Evolutionary conservation across 2,329 filamentous ascomycete species (phyloP).

Genomic region (Fusarium papillatum): DNA sequence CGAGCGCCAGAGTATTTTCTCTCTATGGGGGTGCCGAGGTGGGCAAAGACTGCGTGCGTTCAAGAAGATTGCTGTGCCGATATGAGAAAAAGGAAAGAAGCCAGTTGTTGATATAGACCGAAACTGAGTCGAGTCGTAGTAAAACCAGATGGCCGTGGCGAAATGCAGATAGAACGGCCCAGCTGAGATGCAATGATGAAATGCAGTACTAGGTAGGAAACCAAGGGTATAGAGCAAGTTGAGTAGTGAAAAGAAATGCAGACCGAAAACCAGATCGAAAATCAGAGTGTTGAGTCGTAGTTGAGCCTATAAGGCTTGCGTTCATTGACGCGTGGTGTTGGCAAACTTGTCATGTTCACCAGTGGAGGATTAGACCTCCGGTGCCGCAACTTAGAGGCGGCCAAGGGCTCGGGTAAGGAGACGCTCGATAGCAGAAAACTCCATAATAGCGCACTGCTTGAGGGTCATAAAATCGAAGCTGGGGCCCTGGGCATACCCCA

Average conservation of each 20-base stretch:
- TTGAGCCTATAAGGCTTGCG: background rate
- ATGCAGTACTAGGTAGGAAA: background rate
- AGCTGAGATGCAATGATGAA: background rate
- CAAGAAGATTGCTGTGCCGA: slow-evolving; percentile 4
- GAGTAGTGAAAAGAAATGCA: background rate
- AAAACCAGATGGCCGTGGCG: background rate
- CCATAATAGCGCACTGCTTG: slow-evolving; percentile 57
- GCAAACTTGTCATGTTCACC: background rate
- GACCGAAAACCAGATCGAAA: background rate
- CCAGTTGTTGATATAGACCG: background rate
- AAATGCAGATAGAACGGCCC: slow-evolving; percentile 5
- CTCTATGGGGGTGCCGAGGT: slow-evolving; percentile 11
- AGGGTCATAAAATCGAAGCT: slow-evolving; percentile 64
- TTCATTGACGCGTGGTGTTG: background rate
- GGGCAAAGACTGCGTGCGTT: slow-evolving; percentile 11
- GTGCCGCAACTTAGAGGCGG: background rate
- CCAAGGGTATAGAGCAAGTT: slow-evolving; percentile 3
- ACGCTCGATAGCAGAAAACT: slow-evolving; percentile 64
- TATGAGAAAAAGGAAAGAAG: slow-evolving; percentile 15
- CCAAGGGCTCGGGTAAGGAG: slow-evolving; percentile 59
- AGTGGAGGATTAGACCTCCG: background rate
- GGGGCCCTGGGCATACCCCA: slow-evolving; percentile 55
- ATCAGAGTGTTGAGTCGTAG: background rate
- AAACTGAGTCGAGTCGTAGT: background rate
- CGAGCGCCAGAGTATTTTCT: slow-evolving; percentile 5